Conservation (phyloP, 306 rosid genomes). For the Canavalia gladiata region DNA sequence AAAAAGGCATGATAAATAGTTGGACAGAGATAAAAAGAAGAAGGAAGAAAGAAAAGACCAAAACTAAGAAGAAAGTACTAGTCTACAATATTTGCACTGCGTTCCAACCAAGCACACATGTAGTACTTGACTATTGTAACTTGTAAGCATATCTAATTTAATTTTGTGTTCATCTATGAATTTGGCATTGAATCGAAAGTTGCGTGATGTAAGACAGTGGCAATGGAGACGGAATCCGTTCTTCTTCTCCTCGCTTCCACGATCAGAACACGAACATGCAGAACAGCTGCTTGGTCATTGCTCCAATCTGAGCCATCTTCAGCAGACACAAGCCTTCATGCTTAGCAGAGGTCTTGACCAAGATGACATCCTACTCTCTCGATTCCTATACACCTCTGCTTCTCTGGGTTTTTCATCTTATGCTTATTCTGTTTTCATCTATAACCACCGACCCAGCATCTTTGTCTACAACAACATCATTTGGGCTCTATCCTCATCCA, state of each 20-base stretch:
- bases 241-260: not conserved
- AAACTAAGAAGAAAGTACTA: too few species aligned
- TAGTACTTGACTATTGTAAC: too few species aligned
- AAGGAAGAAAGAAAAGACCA: too few species aligned
- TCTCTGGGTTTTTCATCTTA: slow-evolving; percentile 55
- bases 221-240: not conserved
- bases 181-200: not conserved
- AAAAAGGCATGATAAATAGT: too few species aligned
- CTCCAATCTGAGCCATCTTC: slow-evolving; percentile 53
- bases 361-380: slow-evolving; percentile 59
- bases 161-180: not conserved
- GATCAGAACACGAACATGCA: not conserved
- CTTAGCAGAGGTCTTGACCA: slow-evolving; percentile 55
- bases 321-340: slow-evolving; percentile 63
- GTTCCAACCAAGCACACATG: too few species aligned
- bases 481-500: slow-evolving; percentile 55
- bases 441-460: slow-evolving; percentile 39
- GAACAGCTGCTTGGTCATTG: slow-evolving; percentile 44
- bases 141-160: too few species aligned
- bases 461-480: slow-evolving; percentile 61
- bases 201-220: not conserved
- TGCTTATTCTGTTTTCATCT: slow-evolving; percentile 60
- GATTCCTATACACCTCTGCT: slow-evolving; percentile 57
- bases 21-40: too few species aligned
- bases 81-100: too few species aligned